Evolutionary conservation across 225 moss, liverwort and hornwort species (phyloP), one percentile per base, ranked within the genome.

Genomic region (Neckera pumila): DNA sequence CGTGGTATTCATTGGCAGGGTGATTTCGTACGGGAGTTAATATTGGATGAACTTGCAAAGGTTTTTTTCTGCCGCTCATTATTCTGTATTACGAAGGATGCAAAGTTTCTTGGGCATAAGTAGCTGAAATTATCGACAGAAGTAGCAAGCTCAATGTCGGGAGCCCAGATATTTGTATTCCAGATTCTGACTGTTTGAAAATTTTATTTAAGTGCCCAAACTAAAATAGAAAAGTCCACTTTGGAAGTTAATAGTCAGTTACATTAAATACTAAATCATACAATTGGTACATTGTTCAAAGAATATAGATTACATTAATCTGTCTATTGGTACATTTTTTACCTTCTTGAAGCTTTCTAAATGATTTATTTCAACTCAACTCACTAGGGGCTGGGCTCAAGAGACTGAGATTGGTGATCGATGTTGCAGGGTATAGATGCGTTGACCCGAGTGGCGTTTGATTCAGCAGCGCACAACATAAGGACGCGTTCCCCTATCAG

Each of bases 21-120:
- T 67, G 90, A 95, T 85, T 98, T 96, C 84, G 96, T 97, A 30
- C 91, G 98, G 86, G 98, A 98, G 33, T 87, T 97, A 90, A 90
- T 98, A 62, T 83, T 98, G 82, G 95, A 96, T 84, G 96, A 97
- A 88, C 81, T 98, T 64, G 95, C 94, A 31, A 97, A 98, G 97
- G 98, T 97, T 98, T 49, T 3, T 61, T 59, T 64, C 87, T 89
- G n/a, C 53, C 51, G 26, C 53, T 12, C 9, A 8, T 79, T 75
- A 17, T 36, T 69, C 58, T 58, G 28, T 40, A 49, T 62, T 72
- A 56, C 14, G 27, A 33, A 38, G 76, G 54, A 66, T 85, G 40
- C 36, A 7, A 38, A 84, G 58, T 51, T 61, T 80, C 58, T 36
- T 22, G 18, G 4, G 40, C 27, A 65, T 38, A 36, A 49, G 42